Evolutionary conservation across 305 asterid species (phyloP).

Genomic region (Fraxinus xanthoxyloides): DNA sequence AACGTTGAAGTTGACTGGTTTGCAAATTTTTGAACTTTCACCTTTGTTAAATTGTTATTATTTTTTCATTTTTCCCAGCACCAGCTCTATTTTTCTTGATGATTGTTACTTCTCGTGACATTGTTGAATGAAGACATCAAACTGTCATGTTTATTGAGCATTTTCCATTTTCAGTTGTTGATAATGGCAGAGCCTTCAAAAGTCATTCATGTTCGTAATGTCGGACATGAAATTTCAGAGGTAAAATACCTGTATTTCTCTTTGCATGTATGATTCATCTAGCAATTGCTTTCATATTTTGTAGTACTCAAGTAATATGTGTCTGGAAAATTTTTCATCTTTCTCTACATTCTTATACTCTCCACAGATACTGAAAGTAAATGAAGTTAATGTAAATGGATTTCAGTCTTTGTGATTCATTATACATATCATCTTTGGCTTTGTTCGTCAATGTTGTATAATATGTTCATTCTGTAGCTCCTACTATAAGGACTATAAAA

Average conservation of each 20-base stretch:
- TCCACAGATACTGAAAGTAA: not conserved
- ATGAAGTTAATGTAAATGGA: not conserved
- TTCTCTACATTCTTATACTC: not conserved
- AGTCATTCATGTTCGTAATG: constrained; percentile 93
- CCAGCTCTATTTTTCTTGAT: not conserved
- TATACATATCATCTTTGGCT: not conserved
- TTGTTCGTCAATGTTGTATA: not conserved
- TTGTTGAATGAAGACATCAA: not conserved
- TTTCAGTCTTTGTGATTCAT: not conserved
- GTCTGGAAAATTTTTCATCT: constrained; percentile 8
- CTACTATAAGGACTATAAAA: not conserved
- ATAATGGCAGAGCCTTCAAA: constrained; percentile 88
- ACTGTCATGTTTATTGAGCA: not conserved
- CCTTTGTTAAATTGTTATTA: not conserved
- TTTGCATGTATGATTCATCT: not conserved
- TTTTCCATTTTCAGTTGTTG: constrained; percentile 32
- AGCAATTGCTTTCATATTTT: constrained; percentile 2
- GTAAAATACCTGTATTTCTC: constrained; percentile 34
- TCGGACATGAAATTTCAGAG: constrained; percentile 96
- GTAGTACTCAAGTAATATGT: not conserved
- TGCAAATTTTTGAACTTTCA: not conserved
- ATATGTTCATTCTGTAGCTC: not conserved
- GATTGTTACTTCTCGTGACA: not conserved
- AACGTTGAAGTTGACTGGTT: constrained; percentile 1
- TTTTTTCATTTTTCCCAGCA: not conserved